Evolutionary conservation across 2,329 filamentous ascomycete species (phyloP).

Genomic region (Nothophaeocryptopus gaeumannii): DNA sequence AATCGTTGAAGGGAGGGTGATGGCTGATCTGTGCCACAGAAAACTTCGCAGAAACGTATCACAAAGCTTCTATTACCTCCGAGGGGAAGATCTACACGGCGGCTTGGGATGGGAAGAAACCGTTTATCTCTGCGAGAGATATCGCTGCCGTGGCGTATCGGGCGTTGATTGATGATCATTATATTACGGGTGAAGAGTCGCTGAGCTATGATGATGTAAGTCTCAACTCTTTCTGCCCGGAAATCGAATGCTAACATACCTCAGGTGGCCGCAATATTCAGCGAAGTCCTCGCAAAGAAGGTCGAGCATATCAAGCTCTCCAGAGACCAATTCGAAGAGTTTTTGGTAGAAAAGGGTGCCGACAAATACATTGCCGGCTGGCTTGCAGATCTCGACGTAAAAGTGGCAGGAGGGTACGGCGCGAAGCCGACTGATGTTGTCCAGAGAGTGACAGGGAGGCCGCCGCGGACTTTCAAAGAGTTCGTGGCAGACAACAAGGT

Average conservation of each 20-base stretch:
- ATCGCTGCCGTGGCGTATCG: slow-evolving; percentile 47
- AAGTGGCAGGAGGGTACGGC: slow-evolving; percentile 9
- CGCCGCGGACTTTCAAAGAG: slow-evolving; percentile 10
- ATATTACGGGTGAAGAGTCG: slow-evolving; percentile 35
- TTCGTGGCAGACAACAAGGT: slow-evolving; percentile 14
- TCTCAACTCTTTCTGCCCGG: not conserved
- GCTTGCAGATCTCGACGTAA: slow-evolving; percentile 17
- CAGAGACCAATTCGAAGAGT: slow-evolving; percentile 2
- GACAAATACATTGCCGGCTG: slow-evolving; percentile 8
- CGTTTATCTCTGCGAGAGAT: slow-evolving; percentile 48
- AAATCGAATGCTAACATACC: no score
- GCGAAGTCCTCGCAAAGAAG: slow-evolving; percentile 7
- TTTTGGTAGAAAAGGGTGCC: slow-evolving; percentile 4
- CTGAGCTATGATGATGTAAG: slow-evolving; percentile 34
- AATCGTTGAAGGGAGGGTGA: not conserved
- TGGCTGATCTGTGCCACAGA: slow-evolving; percentile 33
- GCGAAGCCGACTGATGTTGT: slow-evolving; percentile 12
- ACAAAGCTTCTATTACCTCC: slow-evolving; percentile 36
- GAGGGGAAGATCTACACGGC: slow-evolving; percentile 46
- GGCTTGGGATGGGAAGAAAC: slow-evolving; percentile 44
- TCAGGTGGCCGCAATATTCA: slow-evolving; percentile 16
- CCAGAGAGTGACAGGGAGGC: slow-evolving; percentile 9
- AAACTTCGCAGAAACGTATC: slow-evolving; percentile 43
- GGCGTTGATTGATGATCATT: slow-evolving; percentile 41
- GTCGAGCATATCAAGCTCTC: slow-evolving; percentile 13